Conservation (phyloP, 805 yeast genomes). For the Lipomyces oligophaga region DNA sequence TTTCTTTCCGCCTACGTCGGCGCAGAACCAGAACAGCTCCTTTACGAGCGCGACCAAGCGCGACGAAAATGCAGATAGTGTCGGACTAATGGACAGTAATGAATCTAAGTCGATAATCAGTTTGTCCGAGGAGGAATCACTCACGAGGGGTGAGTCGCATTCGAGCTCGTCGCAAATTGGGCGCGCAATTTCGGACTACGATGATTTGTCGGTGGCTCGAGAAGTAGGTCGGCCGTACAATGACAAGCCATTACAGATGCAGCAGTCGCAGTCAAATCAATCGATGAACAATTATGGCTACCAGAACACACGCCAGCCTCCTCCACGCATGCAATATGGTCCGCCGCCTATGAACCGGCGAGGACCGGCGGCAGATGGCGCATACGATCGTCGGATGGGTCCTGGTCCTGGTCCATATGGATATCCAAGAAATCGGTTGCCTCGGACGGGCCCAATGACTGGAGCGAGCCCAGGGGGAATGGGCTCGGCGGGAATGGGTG, state of each 20-base stretch:
- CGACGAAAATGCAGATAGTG: neutral
- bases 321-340: neutral
- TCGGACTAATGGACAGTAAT: conserved; percentile 18
- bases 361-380: neutral
- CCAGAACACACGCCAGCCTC: neutral
- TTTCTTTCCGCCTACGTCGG: conserved; percentile 14
- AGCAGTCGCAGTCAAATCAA: no score
- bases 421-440: conserved; percentile 13
- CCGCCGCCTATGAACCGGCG: neutral
- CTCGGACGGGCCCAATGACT: no score
- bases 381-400: neutral
- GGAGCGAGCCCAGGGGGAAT: no score
- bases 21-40: neutral
- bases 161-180: conserved; percentile 4
- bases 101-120: conserved; percentile 13
- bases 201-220: neutral
- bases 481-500: no score
- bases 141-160: neutral
- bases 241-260: conserved; percentile 2
- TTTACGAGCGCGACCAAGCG: neutral
- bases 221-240: conserved; percentile 1
- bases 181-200: conserved; percentile 14
- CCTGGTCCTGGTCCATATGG: conserved; percentile 1
- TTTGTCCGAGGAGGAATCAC: neutral
- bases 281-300: neutral